Conservation (phyloP, 176 grass and related monocot species). For the Eleusine indica region DNA sequence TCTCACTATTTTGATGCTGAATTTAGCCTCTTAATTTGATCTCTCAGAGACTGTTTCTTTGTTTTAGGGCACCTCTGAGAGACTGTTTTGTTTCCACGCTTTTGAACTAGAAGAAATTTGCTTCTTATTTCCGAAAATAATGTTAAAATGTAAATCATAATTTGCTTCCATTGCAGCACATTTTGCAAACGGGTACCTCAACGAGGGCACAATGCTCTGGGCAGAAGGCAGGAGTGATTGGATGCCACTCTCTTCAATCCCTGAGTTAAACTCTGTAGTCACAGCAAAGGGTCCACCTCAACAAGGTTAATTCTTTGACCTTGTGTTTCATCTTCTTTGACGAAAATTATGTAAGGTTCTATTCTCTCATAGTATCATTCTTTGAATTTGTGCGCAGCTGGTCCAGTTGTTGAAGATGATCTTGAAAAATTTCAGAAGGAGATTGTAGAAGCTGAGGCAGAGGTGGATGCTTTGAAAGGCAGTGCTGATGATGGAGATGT, state of each 20-base stretch:
- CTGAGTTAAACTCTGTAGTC: slow-evolving; percentile 54
- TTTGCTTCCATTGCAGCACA: slow-evolving; percentile 60
- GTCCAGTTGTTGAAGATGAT: slow-evolving; percentile 64
- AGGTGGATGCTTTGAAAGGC: slow-evolving; percentile 51
- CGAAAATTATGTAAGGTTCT: not conserved
- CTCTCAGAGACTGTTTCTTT: no score
- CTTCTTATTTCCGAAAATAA: not conserved
- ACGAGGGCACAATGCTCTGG: slow-evolving; percentile 75
- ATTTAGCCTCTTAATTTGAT: not conserved
- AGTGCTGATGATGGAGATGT: slow-evolving; percentile 30
- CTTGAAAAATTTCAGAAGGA: slow-evolving; percentile 85
- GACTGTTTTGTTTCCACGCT: not conserved
- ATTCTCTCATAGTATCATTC: not conserved
- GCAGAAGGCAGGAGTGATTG: slow-evolving; percentile 81
- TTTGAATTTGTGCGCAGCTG: slow-evolving; percentile 24
- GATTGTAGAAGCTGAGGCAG: slow-evolving; percentile 59
- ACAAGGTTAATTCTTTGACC: slow-evolving; percentile 46
- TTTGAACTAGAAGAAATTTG: slow-evolving; percentile 16
- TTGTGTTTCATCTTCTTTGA: slow-evolving; percentile 15
- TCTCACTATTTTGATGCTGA: not conserved
- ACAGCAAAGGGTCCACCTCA: slow-evolving; percentile 32
- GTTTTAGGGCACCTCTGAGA: no score
- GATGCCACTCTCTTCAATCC: slow-evolving; percentile 65
- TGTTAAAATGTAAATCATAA: not conserved
- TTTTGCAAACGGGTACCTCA: slow-evolving; percentile 69